These are phyloP conservation scores for Phoma sp. DNA, from an alignment of 2,329 filamentous ascomycete genomes.

Conservation along the genomic window DNA sequence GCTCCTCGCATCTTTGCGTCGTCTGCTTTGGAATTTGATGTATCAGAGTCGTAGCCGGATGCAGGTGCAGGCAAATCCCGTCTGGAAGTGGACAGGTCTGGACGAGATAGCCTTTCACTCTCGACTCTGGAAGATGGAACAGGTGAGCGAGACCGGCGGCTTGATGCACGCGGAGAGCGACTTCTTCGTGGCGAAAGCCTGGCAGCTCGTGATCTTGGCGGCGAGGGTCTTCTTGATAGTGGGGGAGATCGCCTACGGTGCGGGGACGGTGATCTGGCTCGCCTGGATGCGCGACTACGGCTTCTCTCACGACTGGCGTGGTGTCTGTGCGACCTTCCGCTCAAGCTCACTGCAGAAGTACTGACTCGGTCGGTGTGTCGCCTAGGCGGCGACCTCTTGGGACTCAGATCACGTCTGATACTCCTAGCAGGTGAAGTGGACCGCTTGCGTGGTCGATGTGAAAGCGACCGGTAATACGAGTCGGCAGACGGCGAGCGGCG, in stretches of 20 bases:
- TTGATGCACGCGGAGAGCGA: conserved; percentile 36
- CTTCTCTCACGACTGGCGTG: conserved; percentile 29
- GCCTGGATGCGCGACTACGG: conserved; percentile 35
- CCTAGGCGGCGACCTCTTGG: conserved; percentile 38
- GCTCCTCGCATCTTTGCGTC: conserved; percentile 46
- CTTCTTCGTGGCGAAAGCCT: conserved; percentile 29
- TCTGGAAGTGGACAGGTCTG: conserved; percentile 27
- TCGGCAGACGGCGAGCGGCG: conserved; percentile 52
- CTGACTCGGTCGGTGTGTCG: conserved; percentile 33
- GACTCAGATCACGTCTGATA: conserved; percentile 37
- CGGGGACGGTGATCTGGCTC: conserved; percentile 42
- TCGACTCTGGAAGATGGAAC: conserved; percentile 21
- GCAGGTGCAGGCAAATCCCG: conserved; percentile 36
- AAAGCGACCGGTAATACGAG: conserved; percentile 44
- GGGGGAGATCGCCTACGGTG: conserved; percentile 37
- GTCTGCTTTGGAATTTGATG: conserved; percentile 32
- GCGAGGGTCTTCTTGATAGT: conserved; percentile 33
- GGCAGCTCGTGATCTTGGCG: conserved; percentile 25
- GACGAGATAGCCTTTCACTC: conserved; percentile 17
- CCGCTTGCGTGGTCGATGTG: conserved; percentile 40
- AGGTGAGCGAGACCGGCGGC: conserved; percentile 40
- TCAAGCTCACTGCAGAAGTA: conserved; percentile 31
- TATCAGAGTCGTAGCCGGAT: conserved; percentile 42
- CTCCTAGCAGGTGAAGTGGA: conserved; percentile 41
- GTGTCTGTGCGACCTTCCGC: conserved; percentile 29